Percentiles rank a stretch among this genome's conserved stretches.
Evolutionary conservation across 2,329 filamentous ascomycete species (phyloP).

Genomic region (Lecanoromycetidae sp.): DNA sequence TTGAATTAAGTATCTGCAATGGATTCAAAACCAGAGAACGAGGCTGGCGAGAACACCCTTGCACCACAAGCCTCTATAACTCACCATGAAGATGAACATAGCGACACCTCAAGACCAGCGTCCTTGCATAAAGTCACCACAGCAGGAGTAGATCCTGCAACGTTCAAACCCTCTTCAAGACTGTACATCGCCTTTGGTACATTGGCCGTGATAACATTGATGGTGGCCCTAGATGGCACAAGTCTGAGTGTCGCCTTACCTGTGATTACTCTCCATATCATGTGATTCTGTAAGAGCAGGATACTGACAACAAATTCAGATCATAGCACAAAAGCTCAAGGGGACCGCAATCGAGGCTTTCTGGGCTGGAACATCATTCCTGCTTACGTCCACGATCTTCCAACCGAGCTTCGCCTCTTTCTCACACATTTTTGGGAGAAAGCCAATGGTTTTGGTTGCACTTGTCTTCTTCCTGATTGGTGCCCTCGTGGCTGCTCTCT

Average conservation of each 20-base stretch:
- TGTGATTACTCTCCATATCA: conserved; percentile 19
- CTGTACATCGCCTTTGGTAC: conserved; percentile 41
- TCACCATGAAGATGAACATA: neutral
- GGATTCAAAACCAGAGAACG: neutral
- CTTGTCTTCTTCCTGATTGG: conserved; percentile 35
- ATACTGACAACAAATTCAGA: conserved; percentile 21
- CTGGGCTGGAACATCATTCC: conserved; percentile 59
- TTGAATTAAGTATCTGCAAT: too few relatives aligned
- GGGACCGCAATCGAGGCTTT: conserved; percentile 51
- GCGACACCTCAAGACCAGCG: neutral
- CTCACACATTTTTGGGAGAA: conserved; percentile 38
- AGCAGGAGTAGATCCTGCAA: conserved; percentile 1
- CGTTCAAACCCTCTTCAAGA: conserved; percentile 19
- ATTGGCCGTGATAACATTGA: conserved; percentile 44
- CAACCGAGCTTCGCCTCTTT: conserved; percentile 39
- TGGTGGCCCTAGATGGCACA: conserved; percentile 54
- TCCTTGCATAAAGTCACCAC: conserved; percentile 3
- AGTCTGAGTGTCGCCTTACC: conserved; percentile 51
- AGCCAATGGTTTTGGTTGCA: conserved; percentile 29
- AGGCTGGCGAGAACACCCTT: neutral
- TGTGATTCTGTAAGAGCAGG: neutral
- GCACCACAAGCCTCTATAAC: neutral
- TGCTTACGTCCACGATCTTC: conserved; percentile 50
- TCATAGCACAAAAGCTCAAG: conserved; percentile 39
- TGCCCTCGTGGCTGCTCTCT: conserved; percentile 31